phyloP scores from a whole-genome alignment of 495 filamentous ascomycete species.

The Trypethelium eluteriae region DNA sequence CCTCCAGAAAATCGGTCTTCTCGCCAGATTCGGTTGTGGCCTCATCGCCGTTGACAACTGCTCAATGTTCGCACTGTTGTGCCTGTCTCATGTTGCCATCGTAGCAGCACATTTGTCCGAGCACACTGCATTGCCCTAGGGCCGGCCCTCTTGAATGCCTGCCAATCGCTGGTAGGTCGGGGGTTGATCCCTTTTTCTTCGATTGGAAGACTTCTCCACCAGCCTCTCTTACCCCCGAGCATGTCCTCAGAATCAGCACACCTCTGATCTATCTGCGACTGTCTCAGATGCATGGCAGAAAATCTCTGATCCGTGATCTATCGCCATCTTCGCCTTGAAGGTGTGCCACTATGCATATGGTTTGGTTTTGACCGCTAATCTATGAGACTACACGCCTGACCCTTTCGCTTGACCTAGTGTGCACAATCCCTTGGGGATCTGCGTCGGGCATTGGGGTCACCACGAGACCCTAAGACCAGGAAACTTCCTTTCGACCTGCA shows the following conservation, averaged over 20 bases:
- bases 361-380: neutral
- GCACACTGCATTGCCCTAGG: neutral
- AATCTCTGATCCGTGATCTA: neutral
- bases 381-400: neutral
- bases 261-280: neutral
- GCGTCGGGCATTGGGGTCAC: neutral
- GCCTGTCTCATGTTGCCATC: neutral
- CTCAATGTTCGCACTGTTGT: neutral
- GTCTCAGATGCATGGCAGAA: slow-evolving; percentile 6
- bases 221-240: neutral
- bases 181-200: slow-evolving; percentile 1
- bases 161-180: neutral
- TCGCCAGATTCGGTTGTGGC: neutral
- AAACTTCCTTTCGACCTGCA: neutral
- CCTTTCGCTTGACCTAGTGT: neutral
- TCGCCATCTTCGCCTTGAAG: neutral
- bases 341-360: neutral
- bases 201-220: neutral
- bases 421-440: neutral
- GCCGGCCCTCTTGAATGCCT: neutral
- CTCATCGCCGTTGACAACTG: neutral
- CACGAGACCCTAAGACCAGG: slow-evolving; percentile 3
- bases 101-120: neutral
- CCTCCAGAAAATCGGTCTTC: neutral
- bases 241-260: slow-evolving; percentile 2